These are phyloP conservation scores for Citrus inodora DNA, from an alignment of 345 rosid species.

Conservation along the genomic window DNA sequence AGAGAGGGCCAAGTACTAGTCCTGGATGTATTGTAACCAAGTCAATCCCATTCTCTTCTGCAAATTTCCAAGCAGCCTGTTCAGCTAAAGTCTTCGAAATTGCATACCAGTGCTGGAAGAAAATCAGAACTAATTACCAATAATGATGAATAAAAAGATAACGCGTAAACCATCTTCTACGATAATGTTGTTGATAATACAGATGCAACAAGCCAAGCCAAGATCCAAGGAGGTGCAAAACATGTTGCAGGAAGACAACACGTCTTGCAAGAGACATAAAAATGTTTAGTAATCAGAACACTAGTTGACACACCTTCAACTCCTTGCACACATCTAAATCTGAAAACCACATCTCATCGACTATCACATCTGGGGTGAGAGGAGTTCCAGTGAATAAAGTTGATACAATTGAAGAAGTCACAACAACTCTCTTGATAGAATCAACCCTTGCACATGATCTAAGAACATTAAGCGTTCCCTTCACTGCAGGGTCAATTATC, in stretches of 20 bases:
- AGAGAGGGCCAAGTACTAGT: conserved; percentile 34
- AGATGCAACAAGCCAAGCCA: background rate
- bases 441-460: conserved; percentile 34
- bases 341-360: conserved; percentile 53
- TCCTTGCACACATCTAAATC: conserved; percentile 31
- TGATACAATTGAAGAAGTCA: conserved; percentile 51
- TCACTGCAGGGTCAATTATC: conserved; percentile 44
- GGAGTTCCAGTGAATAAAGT: conserved; percentile 28
- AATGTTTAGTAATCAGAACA: background rate
- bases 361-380: conserved; percentile 21
- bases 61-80: conserved; percentile 43
- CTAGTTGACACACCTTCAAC: conserved; percentile 10
- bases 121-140: background rate
- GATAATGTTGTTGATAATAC: background rate
- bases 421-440: conserved; percentile 45
- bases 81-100: conserved; percentile 46
- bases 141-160: background rate
- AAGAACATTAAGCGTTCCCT: conserved; percentile 50
- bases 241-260: background rate
- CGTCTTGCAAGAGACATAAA: background rate
- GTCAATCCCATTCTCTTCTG: conserved; percentile 40
- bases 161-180: background rate
- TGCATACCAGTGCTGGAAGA: conserved; percentile 32
- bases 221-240: background rate
- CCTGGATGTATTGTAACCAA: conserved; percentile 43